Base-by-base conservation (phyloP, 495 filamentous ascomycete genomes). In the Podospora australis region DNA sequence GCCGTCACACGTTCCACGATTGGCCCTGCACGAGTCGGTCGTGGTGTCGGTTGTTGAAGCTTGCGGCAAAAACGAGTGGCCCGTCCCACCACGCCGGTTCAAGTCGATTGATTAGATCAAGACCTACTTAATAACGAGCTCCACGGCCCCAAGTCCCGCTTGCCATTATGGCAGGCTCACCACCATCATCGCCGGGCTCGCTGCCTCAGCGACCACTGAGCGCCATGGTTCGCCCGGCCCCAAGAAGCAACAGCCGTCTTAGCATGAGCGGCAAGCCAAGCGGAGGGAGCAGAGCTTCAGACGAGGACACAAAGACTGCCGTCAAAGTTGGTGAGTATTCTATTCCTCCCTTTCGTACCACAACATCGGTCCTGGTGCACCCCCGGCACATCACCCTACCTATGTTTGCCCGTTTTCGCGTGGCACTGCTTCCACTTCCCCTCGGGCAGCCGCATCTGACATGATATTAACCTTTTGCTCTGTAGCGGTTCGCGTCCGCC, bases 251-350 rank as follows among this genome's bases (percentile, higher is more conserved):
- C 56, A 96, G 90, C 75, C 87, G 92, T 52, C 74, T 96, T 78
- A 96, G 90, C 64, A 83, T 87, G 72, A 81, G 79, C 60, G 90
- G 88, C 64, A 88, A 82, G 67, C 74, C 76, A 30, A 86, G 83
- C 39, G 83, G 79, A 58, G 84, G 86, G 49, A 96, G 88, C 68
- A 79, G 91, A 60, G 85, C 84, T 22, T 95, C 90, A 2, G 92
- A 96, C 62, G 92, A 98, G 57, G 92, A 96, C 74, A 77, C 78
- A 34, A 91, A 85, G 68, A 96, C 92, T 24, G 87, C 92, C n/a
- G 92, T 98, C 64, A 96, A 90, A 95, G 92, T 98, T 67, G 92
- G 92, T 98, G 78, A 62, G 92, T 90, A 58, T 44, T 39, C 35
- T n/a, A n/a, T n/a, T n/a, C n/a, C n/a, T n/a, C n/a, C n/a, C n/a